Evolutionary conservation across 2,329 filamentous ascomycete species (phyloP), one percentile per base, ranked within the genome.

Genomic region (Alternaria panax): DNA sequence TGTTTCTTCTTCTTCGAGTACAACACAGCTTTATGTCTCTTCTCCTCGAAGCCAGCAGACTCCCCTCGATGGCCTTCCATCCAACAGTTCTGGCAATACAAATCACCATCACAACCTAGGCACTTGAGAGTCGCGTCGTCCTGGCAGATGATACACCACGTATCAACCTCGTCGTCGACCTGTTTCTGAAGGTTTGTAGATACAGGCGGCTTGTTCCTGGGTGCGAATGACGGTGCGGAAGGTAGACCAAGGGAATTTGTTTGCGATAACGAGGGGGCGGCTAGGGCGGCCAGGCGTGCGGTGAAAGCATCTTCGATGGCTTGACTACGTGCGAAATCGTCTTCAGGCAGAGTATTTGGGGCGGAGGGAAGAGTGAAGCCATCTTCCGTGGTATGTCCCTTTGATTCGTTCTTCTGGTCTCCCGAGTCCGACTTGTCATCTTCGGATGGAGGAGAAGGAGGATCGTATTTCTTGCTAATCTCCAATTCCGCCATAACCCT

Each of bases 71-170:
- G 92, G 76, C 92, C 92, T 71, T 94, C 92, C 59, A 84, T 85
- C 92, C 92, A 96, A 80, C 92, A 96, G 16, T 85, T 81, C 22
- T 84, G 82, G 75, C 92, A 96, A 74, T 94, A 96, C 40, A 92
- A 81, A 64, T 93, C 85, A 1, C 80, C 81, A 52, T 83, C 88
- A 69, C 92, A 96, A 3, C 89, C 91, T 0, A 88, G 73, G 73
- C 92, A 96, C 57, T 84, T 84, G 27, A 95, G 79, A 3, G 87
- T 88, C 0, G 90, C 92, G 71, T 95, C 90, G 59, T 92, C 91
- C 46, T 90, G 87, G 73, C 92, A 96, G 9, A 95, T 92, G 30
- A 89, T 86, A 75, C 92, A 96, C 91, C 92, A 96, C 1, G 84
- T 87, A 41, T 89, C 87, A 62, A 89, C 84, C 68, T 94, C 91